A percentile compares a stretch with the other conserved stretches of the same genome.
Evolutionary conservation across 768 basidiomycete species (phyloP).

Genomic region (Neoboletus magnificus): DNA sequence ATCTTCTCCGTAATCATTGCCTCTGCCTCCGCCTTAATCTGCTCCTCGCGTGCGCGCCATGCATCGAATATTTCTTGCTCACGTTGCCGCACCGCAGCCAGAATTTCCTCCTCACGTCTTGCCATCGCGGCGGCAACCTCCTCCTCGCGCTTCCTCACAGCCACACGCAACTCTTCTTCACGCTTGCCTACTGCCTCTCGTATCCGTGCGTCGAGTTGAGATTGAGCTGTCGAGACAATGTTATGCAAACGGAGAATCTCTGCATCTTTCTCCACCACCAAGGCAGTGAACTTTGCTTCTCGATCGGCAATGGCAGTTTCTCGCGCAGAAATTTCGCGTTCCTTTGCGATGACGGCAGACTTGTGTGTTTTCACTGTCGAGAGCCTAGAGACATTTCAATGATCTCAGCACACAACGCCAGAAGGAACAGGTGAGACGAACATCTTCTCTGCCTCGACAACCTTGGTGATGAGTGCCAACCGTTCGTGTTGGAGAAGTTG

Average conservation of each 20-base stretch:
- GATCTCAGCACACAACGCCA: not conserved
- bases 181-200: slow-evolving; percentile 58
- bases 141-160: slow-evolving; percentile 65
- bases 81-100: slow-evolving; percentile 60
- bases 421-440: slow-evolving; percentile 28
- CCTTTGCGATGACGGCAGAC: slow-evolving; percentile 49
- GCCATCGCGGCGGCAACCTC: slow-evolving; percentile 66
- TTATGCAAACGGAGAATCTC: slow-evolving; percentile 53
- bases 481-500: slow-evolving; percentile 82
- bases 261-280: slow-evolving; percentile 55
- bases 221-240: slow-evolving; percentile 38
- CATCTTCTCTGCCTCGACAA: slow-evolving; percentile 79
- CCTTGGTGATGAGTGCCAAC: slow-evolving; percentile 64
- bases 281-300: slow-evolving; percentile 47
- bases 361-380: slow-evolving; percentile 63
- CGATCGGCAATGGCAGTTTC: slow-evolving; percentile 54
- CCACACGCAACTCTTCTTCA: slow-evolving; percentile 65
- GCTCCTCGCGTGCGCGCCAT: slow-evolving; percentile 51
- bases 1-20: slow-evolving; percentile 37
- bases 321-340: slow-evolving; percentile 59
- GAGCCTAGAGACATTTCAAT: slow-evolving; percentile 42
- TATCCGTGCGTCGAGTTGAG: slow-evolving; percentile 44
- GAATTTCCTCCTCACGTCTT: slow-evolving; percentile 66
- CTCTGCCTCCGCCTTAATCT: slow-evolving; percentile 49
- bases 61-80: slow-evolving; percentile 63